Base-by-base conservation (phyloP, 768 basidiomycete species). In the Xerocomus spinulosus region DNA sequence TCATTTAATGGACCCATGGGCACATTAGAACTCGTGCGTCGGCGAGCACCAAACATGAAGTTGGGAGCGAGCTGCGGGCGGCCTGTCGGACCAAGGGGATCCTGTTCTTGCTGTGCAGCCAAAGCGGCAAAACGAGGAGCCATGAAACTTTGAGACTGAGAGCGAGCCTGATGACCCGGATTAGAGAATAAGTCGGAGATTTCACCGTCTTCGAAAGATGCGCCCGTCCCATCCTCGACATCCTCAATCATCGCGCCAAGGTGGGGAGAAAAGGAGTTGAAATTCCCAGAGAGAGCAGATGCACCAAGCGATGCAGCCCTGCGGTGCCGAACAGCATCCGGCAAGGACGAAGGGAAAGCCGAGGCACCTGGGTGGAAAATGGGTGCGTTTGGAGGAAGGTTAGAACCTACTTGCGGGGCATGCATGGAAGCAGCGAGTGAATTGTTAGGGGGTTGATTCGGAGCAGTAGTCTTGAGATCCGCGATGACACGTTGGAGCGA, bases 401-500 rank as follows among this genome's bases (percentile, higher is more conserved):
- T 82, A 20, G 83, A 80, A 28, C 62, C 56, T 9, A 51, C 59
- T 52, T 82, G 81, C 32, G 78, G 66, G 14, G 70, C 67, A 52
- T 78, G 70, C 60, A 79, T 74, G 35, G 77, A 71, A 56, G 60
- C 67, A 52, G 73, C 53, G 29, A 70, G 61, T 4, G 68, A 62
- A 42, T 70, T 74, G 50, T 60, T 70, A 52, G 68, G 70, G 59
- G 69, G 67, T 57, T 68, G 78, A 60, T 72, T 79, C 43, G 80
- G 73, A 42, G 87, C 83, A 3, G 90, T 78, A 15, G 86, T 85
- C 76, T 92, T 95, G 54, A 96, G 75, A 67, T 97, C 93, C 47
- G 88, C 88, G 57, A 97, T 97, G 66, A 96, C 86, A 48, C 90
- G 82, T 62, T 97, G 92, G 44, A 97, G 80, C 24, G 89, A 91